phyloP scores from a whole-genome alignment of 306 rosid species.

The Vigna hirtella region DNA sequence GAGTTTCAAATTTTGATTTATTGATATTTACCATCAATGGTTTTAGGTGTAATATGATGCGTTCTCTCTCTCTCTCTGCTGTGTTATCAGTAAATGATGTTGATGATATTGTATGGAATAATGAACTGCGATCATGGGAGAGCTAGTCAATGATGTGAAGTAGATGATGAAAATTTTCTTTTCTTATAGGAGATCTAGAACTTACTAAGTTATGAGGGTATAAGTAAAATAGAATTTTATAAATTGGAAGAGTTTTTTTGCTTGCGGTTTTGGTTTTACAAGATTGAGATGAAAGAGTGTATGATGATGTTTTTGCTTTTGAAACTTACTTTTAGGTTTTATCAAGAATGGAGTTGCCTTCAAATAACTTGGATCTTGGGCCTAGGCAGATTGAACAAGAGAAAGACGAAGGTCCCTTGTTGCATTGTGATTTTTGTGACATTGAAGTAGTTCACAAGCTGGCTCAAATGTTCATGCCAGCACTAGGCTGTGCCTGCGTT shows the following conservation, averaged over 20 bases:
- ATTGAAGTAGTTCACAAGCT: slow-evolving; percentile 68
- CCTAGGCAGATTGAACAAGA: slow-evolving; percentile 65
- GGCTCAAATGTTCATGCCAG: slow-evolving; percentile 80
- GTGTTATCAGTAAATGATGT: neutral
- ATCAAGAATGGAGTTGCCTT: slow-evolving; percentile 55
- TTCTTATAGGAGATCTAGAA: too few species aligned
- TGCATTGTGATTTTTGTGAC: slow-evolving; percentile 71
- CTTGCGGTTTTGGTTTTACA: neutral
- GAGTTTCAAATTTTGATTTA: neutral
- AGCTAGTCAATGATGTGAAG: slow-evolving; percentile 4
- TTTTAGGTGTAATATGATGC: too few species aligned
- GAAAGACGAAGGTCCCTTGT: slow-evolving; percentile 58
- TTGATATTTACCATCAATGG: too few species aligned
- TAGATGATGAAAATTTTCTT: slow-evolving; percentile 16
- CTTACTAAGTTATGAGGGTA: too few species aligned
- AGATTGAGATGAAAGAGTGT: neutral
- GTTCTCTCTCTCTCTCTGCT: too few species aligned
- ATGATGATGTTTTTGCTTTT: neutral
- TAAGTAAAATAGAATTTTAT: neutral
- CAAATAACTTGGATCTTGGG: slow-evolving; percentile 50
- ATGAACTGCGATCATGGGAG: neutral
- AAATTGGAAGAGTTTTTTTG: neutral
- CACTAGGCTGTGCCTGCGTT: slow-evolving; percentile 78
- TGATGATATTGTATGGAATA: neutral
- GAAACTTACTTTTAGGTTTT: slow-evolving; percentile 48